These are phyloP conservation scores for Acer campestre DNA, from an alignment of 345 rosid genomes.

Conservation along the genomic window DNA sequence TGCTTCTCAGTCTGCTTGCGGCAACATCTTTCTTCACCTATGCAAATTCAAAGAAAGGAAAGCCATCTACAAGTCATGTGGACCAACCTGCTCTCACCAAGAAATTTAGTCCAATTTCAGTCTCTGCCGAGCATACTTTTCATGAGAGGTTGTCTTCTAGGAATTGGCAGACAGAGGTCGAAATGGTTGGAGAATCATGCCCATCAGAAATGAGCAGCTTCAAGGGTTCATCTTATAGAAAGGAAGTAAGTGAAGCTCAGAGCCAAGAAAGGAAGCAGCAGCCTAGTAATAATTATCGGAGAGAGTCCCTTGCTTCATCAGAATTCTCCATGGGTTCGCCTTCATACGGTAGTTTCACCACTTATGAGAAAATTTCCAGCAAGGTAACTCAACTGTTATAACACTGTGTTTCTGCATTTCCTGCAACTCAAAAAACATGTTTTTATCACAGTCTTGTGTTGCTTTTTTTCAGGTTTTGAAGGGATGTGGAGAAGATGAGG, in stretches of 20 bases:
- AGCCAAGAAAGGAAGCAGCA: conserved; percentile 43
- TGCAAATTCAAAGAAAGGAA: conserved; percentile 35
- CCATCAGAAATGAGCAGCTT: conserved; percentile 66
- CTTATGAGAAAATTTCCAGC: conserved; percentile 65
- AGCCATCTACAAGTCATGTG: conserved; percentile 9
- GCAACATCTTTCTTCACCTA: conserved; percentile 33
- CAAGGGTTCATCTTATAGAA: conserved; percentile 38
- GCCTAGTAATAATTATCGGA: conserved; percentile 39
- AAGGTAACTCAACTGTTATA: conserved; percentile 40
- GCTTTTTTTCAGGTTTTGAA: conserved; percentile 29
- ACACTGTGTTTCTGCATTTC: not conserved
- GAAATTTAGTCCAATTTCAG: conserved; percentile 36
- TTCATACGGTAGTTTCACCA: conserved; percentile 83
- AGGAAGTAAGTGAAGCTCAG: conserved; percentile 40
- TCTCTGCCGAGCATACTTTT: conserved; percentile 15
- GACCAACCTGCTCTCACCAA: conserved; percentile 22
- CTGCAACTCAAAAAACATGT: not conserved
- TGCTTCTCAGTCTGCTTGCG: conserved; percentile 43
- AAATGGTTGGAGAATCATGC: conserved; percentile 41
- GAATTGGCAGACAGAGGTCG: conserved; percentile 44
- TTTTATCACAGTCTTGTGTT: conserved; percentile 7
- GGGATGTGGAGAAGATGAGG: conserved; percentile 59
- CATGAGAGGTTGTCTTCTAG: conserved; percentile 32
- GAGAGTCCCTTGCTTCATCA: conserved; percentile 72
- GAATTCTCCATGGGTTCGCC: conserved; percentile 55